Conservation (phyloP, 1,284 basidiomycete genomes). For the Chondrostereum purpureum region DNA sequence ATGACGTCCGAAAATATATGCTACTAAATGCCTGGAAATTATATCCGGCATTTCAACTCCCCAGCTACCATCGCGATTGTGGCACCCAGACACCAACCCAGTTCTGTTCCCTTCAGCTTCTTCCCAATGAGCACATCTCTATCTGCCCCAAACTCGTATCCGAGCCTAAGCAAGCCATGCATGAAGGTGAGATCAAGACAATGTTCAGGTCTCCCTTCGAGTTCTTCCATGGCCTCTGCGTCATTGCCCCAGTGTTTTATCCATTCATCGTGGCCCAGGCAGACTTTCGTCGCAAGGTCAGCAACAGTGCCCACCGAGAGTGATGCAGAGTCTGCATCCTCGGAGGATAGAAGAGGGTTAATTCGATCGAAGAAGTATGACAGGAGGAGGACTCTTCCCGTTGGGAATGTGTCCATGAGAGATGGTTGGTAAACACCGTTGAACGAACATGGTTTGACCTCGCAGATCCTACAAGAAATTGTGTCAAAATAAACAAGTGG, state of each 20-base stretch:
- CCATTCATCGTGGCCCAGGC: slow-evolving; percentile 65
- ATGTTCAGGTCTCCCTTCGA: slow-evolving; percentile 84
- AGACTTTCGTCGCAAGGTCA: slow-evolving; percentile 63
- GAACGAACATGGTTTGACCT: slow-evolving; percentile 90
- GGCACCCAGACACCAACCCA: slow-evolving; percentile 93
- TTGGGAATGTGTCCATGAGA: slow-evolving; percentile 83
- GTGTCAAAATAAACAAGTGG: slow-evolving; percentile 8
- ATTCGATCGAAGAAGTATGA: slow-evolving; percentile 98
- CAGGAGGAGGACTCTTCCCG: slow-evolving; percentile 75
- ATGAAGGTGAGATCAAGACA: slow-evolving; percentile 96
- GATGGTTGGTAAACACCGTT: slow-evolving; percentile 97
- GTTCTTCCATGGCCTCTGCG: slow-evolving; percentile 60
- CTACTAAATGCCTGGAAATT: neutral
- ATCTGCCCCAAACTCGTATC: slow-evolving; percentile 73
- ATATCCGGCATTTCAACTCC: slow-evolving; percentile 38
- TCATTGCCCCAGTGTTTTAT: slow-evolving; percentile 45
- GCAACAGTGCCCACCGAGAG: slow-evolving; percentile 63
- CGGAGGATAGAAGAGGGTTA: slow-evolving; percentile 60
- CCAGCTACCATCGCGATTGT: slow-evolving; percentile 69
- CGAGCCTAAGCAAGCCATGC: slow-evolving; percentile 78
- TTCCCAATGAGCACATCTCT: slow-evolving; percentile 79
- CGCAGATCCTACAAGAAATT: slow-evolving; percentile 59
- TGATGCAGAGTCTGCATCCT: slow-evolving; percentile 14
- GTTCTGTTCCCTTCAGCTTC: slow-evolving; percentile 85
- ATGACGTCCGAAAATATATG: too few relatives aligned